Evolutionary conservation across 2,329 filamentous ascomycete species (phyloP), one percentile per base, ranked within the genome.

Genomic region (Aureobasidium sp.): DNA sequence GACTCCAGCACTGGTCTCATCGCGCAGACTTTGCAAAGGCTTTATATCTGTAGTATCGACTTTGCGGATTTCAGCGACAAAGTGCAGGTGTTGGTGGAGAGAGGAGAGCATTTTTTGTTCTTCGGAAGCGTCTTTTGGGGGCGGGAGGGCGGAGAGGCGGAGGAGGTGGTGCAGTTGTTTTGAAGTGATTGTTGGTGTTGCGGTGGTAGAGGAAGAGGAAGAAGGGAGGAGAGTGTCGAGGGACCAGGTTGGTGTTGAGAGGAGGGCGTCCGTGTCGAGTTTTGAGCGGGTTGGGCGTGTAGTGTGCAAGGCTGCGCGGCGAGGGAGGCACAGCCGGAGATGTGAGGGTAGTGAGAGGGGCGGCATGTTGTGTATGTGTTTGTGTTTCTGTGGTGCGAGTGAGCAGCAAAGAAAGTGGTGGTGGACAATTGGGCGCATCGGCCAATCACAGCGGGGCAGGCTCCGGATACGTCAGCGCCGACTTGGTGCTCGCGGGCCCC

Each of bases 61-160:
- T 48, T 81, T 78, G 70, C 96, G 92, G 22, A 97, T 86, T 65
- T 91, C 85, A 64, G 84, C 86, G n/a, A 97, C 91, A 71, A 99
- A 99, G 70, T 89, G 87, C 0, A 99, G 83, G 72, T 99, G 94
- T 36, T 88, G 85, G 58, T 87, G 82, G 1, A 99, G 81, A 1
- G 87, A 92, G 25, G 82, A 72, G 3, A 96, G 81, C 84, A 96
- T 90, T 29, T 80, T 76, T 0, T 78, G 69, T 72, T 96, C 88
- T 68, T 91, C 87, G 57, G 79, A 79, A 1, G 77, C 66, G 1
- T 80, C 80, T 20, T 80, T 76, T 0, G 93, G 91, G 1, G 82
- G 81, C 0, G 93, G 91, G 0, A 99, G 86, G 15, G 93, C 92
- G 4, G 92, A 96, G 42, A 97, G 86, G 20, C 90, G 89, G 39